These are phyloP conservation scores for Plenodomus lindquistii DNA, from an alignment of 2,329 filamentous ascomycete species.

Conservation along the genomic window DNA sequence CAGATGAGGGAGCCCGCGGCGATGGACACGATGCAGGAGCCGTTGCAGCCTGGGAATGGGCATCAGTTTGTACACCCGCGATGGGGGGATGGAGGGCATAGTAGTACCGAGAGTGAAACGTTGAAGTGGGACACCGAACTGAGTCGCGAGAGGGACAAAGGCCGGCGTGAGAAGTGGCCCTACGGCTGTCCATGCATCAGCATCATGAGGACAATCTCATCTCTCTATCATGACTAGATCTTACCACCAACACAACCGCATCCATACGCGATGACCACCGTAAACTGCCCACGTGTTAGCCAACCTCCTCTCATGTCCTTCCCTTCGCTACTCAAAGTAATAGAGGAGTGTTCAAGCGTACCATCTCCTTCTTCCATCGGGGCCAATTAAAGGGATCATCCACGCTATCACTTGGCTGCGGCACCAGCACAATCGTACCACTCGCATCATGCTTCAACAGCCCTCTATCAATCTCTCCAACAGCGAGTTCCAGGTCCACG, in stretches of 20 bases:
- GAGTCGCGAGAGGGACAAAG: slow-evolving; percentile 22
- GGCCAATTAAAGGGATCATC: slow-evolving; percentile 60
- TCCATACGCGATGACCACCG: slow-evolving; percentile 25
- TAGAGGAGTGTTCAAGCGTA: not conserved
- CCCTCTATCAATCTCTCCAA: slow-evolving; percentile 13
- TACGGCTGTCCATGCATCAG: slow-evolving; percentile 13
- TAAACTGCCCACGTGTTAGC: slow-evolving; percentile 14
- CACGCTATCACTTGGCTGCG: slow-evolving; percentile 55
- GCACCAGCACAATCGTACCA: slow-evolving; percentile 53
- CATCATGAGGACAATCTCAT: not conserved
- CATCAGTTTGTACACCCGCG: not conserved
- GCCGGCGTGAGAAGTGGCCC: slow-evolving; percentile 28
- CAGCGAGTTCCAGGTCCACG: slow-evolving; percentile 14
- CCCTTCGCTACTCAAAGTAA: too few relatives aligned
- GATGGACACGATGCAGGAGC: slow-evolving; percentile 25
- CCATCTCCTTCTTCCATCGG: slow-evolving; percentile 31
- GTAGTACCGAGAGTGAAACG: slow-evolving; percentile 16
- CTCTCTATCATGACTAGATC: not conserved
- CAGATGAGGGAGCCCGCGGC: slow-evolving; percentile 22
- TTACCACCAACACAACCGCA: slow-evolving; percentile 29
- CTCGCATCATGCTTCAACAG: slow-evolving; percentile 27
- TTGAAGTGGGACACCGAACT: slow-evolving; percentile 24
- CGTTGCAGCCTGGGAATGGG: slow-evolving; percentile 15
- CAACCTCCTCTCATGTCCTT: not conserved
- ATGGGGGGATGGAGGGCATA: not conserved